Evolutionary conservation across 495 filamentous ascomycete species (phyloP), one percentile per base, ranked within the genome.

Genomic region (Penicillium pulvis): DNA sequence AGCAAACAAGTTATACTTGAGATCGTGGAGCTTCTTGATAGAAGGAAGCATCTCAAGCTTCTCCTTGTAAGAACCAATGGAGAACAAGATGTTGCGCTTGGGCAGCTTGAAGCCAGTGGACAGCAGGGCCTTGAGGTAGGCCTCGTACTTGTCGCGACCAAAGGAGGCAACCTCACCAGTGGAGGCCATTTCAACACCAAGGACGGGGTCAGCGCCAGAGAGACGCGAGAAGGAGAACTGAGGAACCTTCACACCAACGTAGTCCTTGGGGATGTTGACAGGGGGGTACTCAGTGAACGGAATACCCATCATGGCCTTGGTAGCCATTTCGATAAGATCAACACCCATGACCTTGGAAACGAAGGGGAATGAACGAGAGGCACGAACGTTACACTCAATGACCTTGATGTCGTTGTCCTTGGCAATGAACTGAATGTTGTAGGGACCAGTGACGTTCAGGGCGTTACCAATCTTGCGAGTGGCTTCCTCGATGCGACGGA

Each of bases 321-420:
- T 98, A 14, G 94, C 93, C 91, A 98, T 94, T 78, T 97, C 93
- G 62, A 98, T 97, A 36, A 98, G 81, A 66, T 98, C 93, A 43
- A 97, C 90, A 42, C 93, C 93, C 93, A 97, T 97, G 62, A 96
- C 91, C 80, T 98, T 98, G 33, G 93, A 97, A 20, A 98, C 92
- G 72, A 98, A 98, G 30, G 94, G 94, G 80, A 98, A 98, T 1
- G 93, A 97, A 50, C 94, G 85, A 44, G 94, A 97, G 19, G 94
- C 94, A 51, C 94, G 86, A 43, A 98, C 94, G 68, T 98, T 98
- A 76, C 94, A 98, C 76, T 98, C 94, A 60, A 98, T 98, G 60
- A 70, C 94, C 81, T 98, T 98, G 77, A 98, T 98, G 64, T 97
- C 94, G 68, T 98, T 97, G 73, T 98, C 92, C 79, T 98, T 98